These are phyloP conservation scores for Chrysanthemum makinoi DNA, from an alignment of 129 eudicot genomes.

Conservation along the genomic window DNA sequence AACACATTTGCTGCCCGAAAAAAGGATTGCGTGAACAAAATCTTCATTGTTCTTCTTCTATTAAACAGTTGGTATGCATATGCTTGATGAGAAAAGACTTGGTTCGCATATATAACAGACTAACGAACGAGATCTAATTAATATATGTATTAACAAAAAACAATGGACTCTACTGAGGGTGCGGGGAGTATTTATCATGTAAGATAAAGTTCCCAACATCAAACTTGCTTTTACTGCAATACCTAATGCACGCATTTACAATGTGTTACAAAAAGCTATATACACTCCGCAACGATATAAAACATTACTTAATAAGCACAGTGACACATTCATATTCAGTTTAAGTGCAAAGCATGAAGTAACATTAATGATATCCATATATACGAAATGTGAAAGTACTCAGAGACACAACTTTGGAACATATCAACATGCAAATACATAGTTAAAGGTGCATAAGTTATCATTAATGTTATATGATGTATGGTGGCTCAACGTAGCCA, in stretches of 20 bases:
- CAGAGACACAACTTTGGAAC: background rate
- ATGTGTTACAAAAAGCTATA: constrained; percentile 3
- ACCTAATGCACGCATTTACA: constrained; percentile 14
- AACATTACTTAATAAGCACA: background rate
- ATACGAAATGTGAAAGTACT: background rate
- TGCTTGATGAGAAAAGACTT: background rate
- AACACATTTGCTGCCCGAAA: background rate
- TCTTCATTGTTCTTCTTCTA: constrained; percentile 5
- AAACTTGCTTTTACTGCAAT: constrained; percentile 18
- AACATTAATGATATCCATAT: background rate
- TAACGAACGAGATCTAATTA: background rate
- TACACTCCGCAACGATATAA: background rate
- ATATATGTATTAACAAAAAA: background rate
- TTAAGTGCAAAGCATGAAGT: constrained; percentile 14
- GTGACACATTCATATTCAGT: background rate
- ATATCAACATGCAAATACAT: background rate
- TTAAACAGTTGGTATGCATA: constrained; percentile 2
- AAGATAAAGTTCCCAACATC: constrained; percentile 10
- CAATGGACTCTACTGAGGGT: background rate
- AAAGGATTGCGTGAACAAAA: constrained; percentile 2
- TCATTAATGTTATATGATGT: too few relatives aligned
- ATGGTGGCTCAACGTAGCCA: too few relatives aligned
- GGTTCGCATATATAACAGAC: too few relatives aligned
- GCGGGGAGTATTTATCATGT: constrained; percentile 16
- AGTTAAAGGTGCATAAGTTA: background rate